Conservation (phyloP, 2,329 filamentous ascomycete species). For the Colletotrichum paranaense region DNA sequence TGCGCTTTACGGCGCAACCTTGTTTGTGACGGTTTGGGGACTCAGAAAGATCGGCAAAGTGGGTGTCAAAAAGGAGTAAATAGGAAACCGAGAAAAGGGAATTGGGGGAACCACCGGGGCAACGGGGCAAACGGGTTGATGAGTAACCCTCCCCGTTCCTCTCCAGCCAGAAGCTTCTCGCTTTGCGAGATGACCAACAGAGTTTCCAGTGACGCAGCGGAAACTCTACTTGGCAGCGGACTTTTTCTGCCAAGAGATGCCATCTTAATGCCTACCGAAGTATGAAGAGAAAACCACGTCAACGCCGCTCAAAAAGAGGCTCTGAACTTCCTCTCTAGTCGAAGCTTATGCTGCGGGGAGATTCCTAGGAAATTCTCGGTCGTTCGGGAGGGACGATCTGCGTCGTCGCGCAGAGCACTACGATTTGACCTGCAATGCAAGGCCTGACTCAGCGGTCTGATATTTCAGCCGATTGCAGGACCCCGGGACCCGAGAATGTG, state of each 20-base stretch:
- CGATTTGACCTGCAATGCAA: not conserved
- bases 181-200: not conserved
- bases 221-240: not conserved
- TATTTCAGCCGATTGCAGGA: slow-evolving; percentile 7
- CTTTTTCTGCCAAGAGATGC: slow-evolving; percentile 3
- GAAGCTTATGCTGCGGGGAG: slow-evolving; percentile 11
- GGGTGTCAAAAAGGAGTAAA: slow-evolving; percentile 56
- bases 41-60: slow-evolving; percentile 59
- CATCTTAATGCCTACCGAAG: not conserved
- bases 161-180: not conserved
- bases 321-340: slow-evolving; percentile 1
- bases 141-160: not conserved
- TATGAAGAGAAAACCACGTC: not conserved
- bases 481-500: not conserved
- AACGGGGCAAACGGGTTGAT: not conserved
- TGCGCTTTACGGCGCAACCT: slow-evolving; percentile 44
- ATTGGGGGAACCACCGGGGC: not conserved
- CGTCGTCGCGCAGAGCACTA: not conserved
- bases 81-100: not conserved
- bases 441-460: slow-evolving; percentile 18
- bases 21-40: slow-evolving; percentile 54
- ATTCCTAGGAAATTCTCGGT: slow-evolving; percentile 6
- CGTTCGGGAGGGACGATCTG: slow-evolving; percentile 1
- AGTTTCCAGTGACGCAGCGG: not conserved
- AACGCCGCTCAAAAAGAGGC: not conserved